These are phyloP conservation scores for Myriosclerotinia curreyana DNA, from an alignment of 2,329 filamentous ascomycete species.

Conservation along the genomic window DNA sequence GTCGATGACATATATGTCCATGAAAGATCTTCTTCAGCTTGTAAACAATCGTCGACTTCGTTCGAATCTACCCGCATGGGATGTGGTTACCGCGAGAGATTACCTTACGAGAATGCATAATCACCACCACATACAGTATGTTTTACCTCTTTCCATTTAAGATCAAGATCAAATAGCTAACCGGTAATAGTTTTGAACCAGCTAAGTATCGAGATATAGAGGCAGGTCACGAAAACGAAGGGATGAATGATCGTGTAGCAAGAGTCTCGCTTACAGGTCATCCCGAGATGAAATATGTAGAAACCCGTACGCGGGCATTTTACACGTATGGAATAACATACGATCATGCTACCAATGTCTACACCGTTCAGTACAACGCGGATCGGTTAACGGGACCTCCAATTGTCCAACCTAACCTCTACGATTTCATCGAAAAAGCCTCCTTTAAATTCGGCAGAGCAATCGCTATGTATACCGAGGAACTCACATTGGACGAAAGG, in stretches of 20 bases:
- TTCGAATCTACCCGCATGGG: not conserved
- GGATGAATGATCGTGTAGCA: constrained; percentile 20
- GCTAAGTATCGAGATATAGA: not conserved
- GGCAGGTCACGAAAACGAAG: not conserved
- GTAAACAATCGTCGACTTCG: not conserved
- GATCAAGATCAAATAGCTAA: not conserved
- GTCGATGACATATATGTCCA: not conserved
- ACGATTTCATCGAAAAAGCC: constrained; percentile 25
- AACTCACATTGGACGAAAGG: not conserved
- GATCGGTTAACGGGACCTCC: constrained; percentile 26
- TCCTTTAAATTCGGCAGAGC: constrained; percentile 33
- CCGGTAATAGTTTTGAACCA: constrained; percentile 3
- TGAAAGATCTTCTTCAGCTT: constrained; percentile 1
- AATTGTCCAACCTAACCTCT: constrained; percentile 35
- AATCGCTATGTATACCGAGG: constrained; percentile 18
- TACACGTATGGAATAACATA: not conserved
- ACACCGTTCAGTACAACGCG: constrained; percentile 29
- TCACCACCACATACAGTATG: constrained; percentile 14
- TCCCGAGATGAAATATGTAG: constrained; percentile 35
- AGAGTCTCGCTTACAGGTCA: constrained; percentile 33
- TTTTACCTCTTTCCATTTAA: not conserved
- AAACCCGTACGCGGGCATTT: not conserved
- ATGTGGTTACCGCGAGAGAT: not conserved
- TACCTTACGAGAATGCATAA: not conserved
- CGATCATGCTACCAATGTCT: not conserved